Conservation (phyloP, 257 asterid species). For the Fraxinus anomala region DNA sequence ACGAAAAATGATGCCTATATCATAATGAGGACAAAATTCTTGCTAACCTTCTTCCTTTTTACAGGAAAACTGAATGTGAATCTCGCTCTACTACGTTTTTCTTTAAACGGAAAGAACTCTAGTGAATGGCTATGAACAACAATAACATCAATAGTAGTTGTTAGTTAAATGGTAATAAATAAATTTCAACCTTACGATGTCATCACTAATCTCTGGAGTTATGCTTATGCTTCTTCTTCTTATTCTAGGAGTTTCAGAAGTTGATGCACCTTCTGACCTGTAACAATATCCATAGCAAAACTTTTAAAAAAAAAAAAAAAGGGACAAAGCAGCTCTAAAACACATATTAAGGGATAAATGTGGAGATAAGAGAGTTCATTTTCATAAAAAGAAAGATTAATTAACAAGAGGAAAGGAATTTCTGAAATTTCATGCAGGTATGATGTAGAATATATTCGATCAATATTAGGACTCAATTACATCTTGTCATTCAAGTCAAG, state of each 20-base stretch:
- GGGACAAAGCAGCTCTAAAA: slow-evolving; percentile 13
- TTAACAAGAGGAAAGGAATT: neutral
- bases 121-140: neutral
- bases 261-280: slow-evolving; percentile 90
- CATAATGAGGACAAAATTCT: too few species aligned
- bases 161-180: slow-evolving; percentile 15
- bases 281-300: slow-evolving; percentile 23
- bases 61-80: too few species aligned
- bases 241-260: slow-evolving; percentile 69
- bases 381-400: too few species aligned
- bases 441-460: neutral
- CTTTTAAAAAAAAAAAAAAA: neutral
- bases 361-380: neutral
- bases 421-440: neutral
- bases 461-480: neutral
- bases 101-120: neutral
- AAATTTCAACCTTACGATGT: slow-evolving; percentile 79
- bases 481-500: neutral
- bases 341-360: neutral
- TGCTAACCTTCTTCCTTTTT: too few species aligned
- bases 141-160: too few species aligned
- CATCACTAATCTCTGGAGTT: slow-evolving; percentile 97
- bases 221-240: slow-evolving; percentile 95
- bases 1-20: too few species aligned
- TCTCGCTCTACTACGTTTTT: neutral